A percentile compares a stretch with the other conserved stretches of the same genome.
Conservation (phyloP, 1,139 yeast genomes). For the Tardiomyces digboiensis region DNA sequence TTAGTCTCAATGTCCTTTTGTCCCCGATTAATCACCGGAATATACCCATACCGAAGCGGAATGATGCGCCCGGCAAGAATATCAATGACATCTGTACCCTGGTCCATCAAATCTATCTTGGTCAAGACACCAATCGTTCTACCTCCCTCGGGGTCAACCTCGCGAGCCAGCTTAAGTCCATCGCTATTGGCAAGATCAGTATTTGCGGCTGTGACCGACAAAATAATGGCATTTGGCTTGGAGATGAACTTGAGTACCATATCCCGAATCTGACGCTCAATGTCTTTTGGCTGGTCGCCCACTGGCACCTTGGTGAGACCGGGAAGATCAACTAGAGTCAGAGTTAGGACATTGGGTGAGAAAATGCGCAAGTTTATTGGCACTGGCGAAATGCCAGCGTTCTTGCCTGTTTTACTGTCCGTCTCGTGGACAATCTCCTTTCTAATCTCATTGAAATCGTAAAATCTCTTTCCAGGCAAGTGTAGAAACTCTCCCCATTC, state of each 20-base stretch:
- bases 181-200: constrained; percentile 96
- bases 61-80: constrained; percentile 92
- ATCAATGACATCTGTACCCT: constrained; percentile 96
- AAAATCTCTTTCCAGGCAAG: constrained; percentile 77
- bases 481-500: constrained; percentile 99
- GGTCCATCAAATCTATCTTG: constrained; percentile 94
- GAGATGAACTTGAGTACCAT: constrained; percentile 91
- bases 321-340: constrained; percentile 93
- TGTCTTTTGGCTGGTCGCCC: constrained; percentile 97
- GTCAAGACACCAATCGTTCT: constrained; percentile 96
- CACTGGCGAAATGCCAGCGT: constrained; percentile 81
- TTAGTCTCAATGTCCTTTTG: constrained; percentile 92
- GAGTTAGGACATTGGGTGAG: constrained; percentile 93
- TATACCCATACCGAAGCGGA: constrained; percentile 91
- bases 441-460: constrained; percentile 83
- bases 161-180: constrained; percentile 91
- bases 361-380: constrained; percentile 91
- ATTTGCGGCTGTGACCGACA: constrained; percentile 93
- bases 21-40: constrained; percentile 95
- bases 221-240: constrained; percentile 88
- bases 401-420: constrained; percentile 87
- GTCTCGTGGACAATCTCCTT: constrained; percentile 88
- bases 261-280: constrained; percentile 87
- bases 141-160: constrained; percentile 94
- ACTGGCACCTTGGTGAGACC: constrained; percentile 98